Evolutionary conservation across 441 rosid genomes (phyloP).

Genomic region (Erodium chrysanthum): DNA sequence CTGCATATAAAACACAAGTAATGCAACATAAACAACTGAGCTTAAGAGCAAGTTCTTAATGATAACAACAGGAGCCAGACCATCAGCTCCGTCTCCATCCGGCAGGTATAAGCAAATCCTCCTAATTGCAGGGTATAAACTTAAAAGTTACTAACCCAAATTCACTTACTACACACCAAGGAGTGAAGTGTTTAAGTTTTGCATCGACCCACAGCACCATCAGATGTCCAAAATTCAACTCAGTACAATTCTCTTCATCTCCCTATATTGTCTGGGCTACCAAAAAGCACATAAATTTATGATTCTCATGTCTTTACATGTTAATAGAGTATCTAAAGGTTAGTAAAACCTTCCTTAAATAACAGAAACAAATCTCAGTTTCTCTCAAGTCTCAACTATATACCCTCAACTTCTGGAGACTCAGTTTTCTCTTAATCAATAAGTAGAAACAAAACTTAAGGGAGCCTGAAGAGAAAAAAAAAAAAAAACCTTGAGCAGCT

Average conservation of each 20-base stretch:
- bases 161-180: not conserved
- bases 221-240: not conserved
- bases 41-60: not conserved
- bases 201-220: not conserved
- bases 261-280: not conserved
- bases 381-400: not conserved
- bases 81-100: not conserved
- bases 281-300: not conserved
- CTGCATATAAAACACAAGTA: constrained; percentile 29
- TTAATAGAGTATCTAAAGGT: not conserved
- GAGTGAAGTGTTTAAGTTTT: not conserved
- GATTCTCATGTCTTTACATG: not conserved
- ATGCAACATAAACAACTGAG: not conserved
- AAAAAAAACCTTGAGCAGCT: constrained; percentile 50
- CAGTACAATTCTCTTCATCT: not conserved
- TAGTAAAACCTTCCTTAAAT: not conserved
- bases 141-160: not conserved
- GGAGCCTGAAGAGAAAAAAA: not conserved
- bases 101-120: not conserved
- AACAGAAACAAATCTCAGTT: not conserved
- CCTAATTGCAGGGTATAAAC: not conserved
- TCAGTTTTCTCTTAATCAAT: not conserved
- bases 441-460: not conserved
- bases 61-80: not conserved
- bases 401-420: not conserved